phyloP scores from a whole-genome alignment of 345 rosid genomes.

The Pelargonium nanum region DNA sequence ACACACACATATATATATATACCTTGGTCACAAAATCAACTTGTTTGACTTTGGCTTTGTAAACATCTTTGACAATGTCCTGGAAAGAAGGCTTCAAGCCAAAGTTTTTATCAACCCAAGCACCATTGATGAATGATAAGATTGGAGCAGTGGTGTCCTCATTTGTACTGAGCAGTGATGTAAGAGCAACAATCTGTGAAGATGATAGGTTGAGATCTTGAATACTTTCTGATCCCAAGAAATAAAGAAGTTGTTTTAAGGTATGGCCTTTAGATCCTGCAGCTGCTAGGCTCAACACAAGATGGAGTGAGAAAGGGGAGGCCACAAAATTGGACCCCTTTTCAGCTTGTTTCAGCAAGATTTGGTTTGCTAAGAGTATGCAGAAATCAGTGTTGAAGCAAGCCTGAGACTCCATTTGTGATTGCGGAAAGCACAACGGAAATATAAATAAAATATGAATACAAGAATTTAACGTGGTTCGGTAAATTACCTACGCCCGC shows the following conservation, averaged over 20 bases:
- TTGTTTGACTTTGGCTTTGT: slow-evolving; percentile 1
- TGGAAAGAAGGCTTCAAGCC: slow-evolving; percentile 7
- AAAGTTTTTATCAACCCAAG: neutral
- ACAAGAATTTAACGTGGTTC: no score
- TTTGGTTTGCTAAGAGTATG: neutral
- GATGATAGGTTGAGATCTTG: neutral
- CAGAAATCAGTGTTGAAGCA: slow-evolving; percentile 2
- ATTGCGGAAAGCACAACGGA: no score
- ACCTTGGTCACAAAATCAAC: slow-evolving; percentile 18
- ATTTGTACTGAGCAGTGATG: neutral
- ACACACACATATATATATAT: no score
- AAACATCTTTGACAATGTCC: neutral
- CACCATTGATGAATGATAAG: neutral
- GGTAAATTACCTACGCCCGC: no score
- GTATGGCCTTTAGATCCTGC: slow-evolving; percentile 8
- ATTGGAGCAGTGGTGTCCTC: neutral
- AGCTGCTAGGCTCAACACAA: slow-evolving; percentile 5
- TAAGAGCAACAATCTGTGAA: neutral
- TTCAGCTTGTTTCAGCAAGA: neutral
- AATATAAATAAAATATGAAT: no score
- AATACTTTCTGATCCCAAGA: slow-evolving; percentile 4
- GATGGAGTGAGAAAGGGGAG: slow-evolving; percentile 9
- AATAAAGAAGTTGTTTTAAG: slow-evolving; percentile 1
- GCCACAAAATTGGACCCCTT: slow-evolving; percentile 5
- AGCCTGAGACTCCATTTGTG: no score